These are phyloP conservation scores for Daldinia loculata DNA, from an alignment of 495 filamentous ascomycete species.

Conservation along the genomic window DNA sequence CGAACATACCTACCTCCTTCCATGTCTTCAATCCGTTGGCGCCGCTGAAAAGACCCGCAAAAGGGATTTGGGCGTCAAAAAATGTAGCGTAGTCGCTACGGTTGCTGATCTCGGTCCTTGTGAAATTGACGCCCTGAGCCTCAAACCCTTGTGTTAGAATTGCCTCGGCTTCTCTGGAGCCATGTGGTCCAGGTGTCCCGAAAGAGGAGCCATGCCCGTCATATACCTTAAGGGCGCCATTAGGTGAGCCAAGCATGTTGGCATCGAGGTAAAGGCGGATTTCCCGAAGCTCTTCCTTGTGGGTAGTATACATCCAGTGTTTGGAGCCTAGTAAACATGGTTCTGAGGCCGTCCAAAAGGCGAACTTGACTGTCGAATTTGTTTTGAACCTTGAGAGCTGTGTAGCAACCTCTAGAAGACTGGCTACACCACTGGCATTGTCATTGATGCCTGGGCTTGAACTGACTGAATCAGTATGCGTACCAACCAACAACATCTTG, in stretches of 20 bases:
- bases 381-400: slow-evolving; percentile 60
- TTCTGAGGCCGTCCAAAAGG: slow-evolving; percentile 68
- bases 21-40: slow-evolving; percentile 51
- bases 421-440: slow-evolving; percentile 66
- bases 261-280: slow-evolving; percentile 70
- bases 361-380: slow-evolving; percentile 68
- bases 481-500: slow-evolving; percentile 64
- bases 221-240: slow-evolving; percentile 67
- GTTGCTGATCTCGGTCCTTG: slow-evolving; percentile 48
- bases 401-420: slow-evolving; percentile 65
- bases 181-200: slow-evolving; percentile 60
- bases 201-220: slow-evolving; percentile 65
- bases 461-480: slow-evolving; percentile 68
- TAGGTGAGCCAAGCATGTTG: slow-evolving; percentile 72
- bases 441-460: slow-evolving; percentile 69
- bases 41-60: slow-evolving; percentile 54
- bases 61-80: slow-evolving; percentile 30
- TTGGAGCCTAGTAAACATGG: slow-evolving; percentile 63
- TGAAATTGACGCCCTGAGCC: slow-evolving; percentile 41
- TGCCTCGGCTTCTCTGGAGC: slow-evolving; percentile 62
- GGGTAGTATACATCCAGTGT: slow-evolving; percentile 59
- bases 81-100: slow-evolving; percentile 48
- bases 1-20: slow-evolving; percentile 43
- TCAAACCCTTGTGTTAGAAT: slow-evolving; percentile 61
- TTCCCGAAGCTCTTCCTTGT: slow-evolving; percentile 54